phyloP scores from a whole-genome alignment of 208 protist species.

The Vickermania ingenoplastis region DNA sequence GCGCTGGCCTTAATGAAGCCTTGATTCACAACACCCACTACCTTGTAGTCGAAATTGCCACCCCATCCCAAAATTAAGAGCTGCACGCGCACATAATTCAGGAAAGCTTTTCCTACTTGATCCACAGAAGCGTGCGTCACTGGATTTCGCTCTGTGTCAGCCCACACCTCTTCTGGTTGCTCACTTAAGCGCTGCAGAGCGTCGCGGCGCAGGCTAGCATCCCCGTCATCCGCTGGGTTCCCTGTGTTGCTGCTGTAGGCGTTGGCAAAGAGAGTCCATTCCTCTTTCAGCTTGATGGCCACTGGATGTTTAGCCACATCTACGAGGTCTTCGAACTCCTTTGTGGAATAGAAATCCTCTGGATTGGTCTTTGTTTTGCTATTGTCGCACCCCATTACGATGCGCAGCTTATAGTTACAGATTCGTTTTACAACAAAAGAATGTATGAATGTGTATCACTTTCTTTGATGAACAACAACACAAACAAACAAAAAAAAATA shows the following conservation, averaged over 20 bases:
- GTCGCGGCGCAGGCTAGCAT: constrained; percentile 14
- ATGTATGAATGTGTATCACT: background rate
- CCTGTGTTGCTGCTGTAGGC: constrained; percentile 24
- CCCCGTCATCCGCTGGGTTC: constrained; percentile 6
- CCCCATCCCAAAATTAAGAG: constrained; percentile 59
- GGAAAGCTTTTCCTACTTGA: constrained; percentile 72
- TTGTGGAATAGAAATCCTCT: constrained; percentile 8
- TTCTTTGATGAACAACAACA: too few relatives aligned
- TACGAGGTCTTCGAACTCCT: constrained; percentile 37
- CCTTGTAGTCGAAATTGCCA: constrained; percentile 80
- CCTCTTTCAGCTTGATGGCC: constrained; percentile 49
- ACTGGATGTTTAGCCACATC: constrained; percentile 56
- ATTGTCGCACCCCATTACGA: constrained; percentile 51
- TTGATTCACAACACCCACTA: constrained; percentile 56
- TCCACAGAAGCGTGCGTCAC: constrained; percentile 70
- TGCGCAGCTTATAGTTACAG: background rate
- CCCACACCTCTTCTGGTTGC: constrained; percentile 55
- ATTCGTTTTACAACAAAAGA: background rate
- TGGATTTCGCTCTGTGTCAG: constrained; percentile 25
- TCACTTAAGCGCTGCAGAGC: constrained; percentile 7
- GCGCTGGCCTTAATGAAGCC: constrained; percentile 67
- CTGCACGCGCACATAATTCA: constrained; percentile 69
- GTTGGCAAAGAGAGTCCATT: constrained; percentile 58
- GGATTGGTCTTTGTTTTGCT: constrained; percentile 31
- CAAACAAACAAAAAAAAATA: too few relatives aligned